phyloP scores from a whole-genome alignment of 768 basidiomycete species.

The Termitomyces sp. region DNA sequence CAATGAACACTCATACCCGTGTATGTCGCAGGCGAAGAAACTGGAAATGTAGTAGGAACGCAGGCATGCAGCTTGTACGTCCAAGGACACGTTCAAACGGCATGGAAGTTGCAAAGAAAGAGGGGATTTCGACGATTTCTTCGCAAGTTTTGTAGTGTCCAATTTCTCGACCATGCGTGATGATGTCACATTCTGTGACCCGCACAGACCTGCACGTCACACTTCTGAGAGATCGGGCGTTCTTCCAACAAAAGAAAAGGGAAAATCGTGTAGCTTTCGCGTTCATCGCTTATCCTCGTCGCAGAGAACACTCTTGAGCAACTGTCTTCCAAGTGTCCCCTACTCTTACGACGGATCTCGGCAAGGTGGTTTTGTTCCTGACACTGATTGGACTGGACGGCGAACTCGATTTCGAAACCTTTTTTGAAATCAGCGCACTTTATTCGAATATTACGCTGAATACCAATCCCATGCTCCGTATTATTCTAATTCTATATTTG shows the following conservation, averaged over 20 bases:
- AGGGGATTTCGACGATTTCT: conserved; percentile 1
- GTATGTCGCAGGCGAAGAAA: not conserved
- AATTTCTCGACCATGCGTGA: conserved; percentile 4
- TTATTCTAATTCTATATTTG: not conserved
- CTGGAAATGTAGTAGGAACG: not conserved
- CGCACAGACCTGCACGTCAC: conserved; percentile 11
- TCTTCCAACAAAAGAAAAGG: not conserved
- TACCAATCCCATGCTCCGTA: not conserved
- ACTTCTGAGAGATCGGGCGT: not conserved
- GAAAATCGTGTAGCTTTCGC: not conserved
- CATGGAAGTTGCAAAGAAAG: conserved; percentile 13
- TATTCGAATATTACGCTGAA: not conserved
- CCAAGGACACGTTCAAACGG: not conserved
- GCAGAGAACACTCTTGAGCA: not conserved
- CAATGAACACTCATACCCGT: not conserved
- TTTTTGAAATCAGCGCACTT: not conserved
- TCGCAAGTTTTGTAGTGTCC: conserved; percentile 2
- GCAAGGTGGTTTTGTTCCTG: not conserved
- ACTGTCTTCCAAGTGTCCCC: not conserved
- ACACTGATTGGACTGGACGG: not conserved
- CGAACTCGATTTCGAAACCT: not conserved
- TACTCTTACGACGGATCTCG: not conserved
- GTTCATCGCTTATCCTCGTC: not conserved
- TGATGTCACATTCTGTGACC: conserved; percentile 9
- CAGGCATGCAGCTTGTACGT: not conserved